Evolutionary conservation across 768 basidiomycete species (phyloP), one percentile per base, ranked within the genome.

Genomic region (Melanogaster broomeanus): DNA sequence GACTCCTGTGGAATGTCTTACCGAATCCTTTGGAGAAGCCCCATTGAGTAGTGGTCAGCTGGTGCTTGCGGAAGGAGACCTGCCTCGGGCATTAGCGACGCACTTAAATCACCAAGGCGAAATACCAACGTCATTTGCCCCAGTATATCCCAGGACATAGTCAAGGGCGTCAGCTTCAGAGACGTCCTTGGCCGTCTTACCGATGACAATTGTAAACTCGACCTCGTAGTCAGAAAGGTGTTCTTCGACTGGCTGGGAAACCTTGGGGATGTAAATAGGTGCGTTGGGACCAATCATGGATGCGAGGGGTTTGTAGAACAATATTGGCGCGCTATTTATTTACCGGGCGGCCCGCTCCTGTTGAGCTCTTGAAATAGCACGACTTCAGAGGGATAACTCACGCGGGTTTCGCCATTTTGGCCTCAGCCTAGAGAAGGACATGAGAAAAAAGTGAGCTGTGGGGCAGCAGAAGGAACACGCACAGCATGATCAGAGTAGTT

Each of bases 401-500:
- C 88, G 76, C 70, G 16, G 89, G 89, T 60, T 77, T 76, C 13
- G 81, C 66, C 60, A 90, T 67, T 27, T 83, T 84, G 0, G 83
- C 75, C 69, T 91, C 89, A 2, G 79, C 82, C 87, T 89, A 51
- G n/a, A 34, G 31, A 19, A 16, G 31, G 15, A 22, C 15, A 19
- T n/a, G 37, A 34, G 6, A 18, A 4, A 31, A 33, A 48, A 52
- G 53, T 3, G n/a, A 16, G 11, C 12, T 2, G n/a, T 11, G 13
- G n/a, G 22, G 27, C n/a, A 18, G 38, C 9, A 59, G 19, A 42
- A 52, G 33, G 35, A 22, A 31, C 18, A 67, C 79, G 53, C 60
- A 80, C 90, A 7, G 90, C 90, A 72, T 92, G 89, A 60, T 91
- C 89, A n/a, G 79, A 78, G 63, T 93, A 93, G 65, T 93, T 93